Base-by-base conservation (phyloP, 345 rosid genomes). In the Salix viminalis region DNA sequence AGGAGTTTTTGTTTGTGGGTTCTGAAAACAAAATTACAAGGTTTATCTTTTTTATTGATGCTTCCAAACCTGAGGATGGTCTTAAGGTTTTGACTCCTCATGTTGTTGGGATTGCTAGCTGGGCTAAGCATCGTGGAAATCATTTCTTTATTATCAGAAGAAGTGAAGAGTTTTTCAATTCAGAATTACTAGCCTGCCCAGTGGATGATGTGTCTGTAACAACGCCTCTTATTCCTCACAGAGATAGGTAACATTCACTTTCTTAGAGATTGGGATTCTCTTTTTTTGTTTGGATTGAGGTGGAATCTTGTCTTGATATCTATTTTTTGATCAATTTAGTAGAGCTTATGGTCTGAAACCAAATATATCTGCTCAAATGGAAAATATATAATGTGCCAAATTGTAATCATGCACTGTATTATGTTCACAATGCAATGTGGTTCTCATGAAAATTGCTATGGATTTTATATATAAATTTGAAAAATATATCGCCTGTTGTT, bases 1-100 rank as follows among this genome's bases (percentile, higher is more conserved):
- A 93, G 73, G 86, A 89, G 70, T 87, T 76, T 82, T 69, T 93
- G 79, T 93, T 93, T 87, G 79, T 91, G 76, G 77, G 84, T 71
- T 95, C 99, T 30, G 86, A 83, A 80, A 91, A 97, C 87, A 89
- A 89, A 87, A 90, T 79, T 30, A 95, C 98, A 14, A 83, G 92
- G 75, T 89, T 88, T 52, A 83, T 82, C 44, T 88, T 87, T 79
- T 91, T 90, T 73, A 81, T 91, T 78, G 93, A 95, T 73, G 80
- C 86, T 75, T 83, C 89, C 52, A 84, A 79, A 77, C 93, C 90
- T 46, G 90, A 89, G 50, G 90, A 88, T 48, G 97, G 97, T 77
- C 93, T 88, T 62, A 82, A 15, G 86, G 91, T 89, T 76, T 82
- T 95, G 89, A 91, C 94, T 34, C 91, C 97, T 81, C 87, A 96